These are phyloP conservation scores for Fusarium citri DNA, from an alignment of 2,329 filamentous ascomycete genomes.

Conservation along the genomic window DNA sequence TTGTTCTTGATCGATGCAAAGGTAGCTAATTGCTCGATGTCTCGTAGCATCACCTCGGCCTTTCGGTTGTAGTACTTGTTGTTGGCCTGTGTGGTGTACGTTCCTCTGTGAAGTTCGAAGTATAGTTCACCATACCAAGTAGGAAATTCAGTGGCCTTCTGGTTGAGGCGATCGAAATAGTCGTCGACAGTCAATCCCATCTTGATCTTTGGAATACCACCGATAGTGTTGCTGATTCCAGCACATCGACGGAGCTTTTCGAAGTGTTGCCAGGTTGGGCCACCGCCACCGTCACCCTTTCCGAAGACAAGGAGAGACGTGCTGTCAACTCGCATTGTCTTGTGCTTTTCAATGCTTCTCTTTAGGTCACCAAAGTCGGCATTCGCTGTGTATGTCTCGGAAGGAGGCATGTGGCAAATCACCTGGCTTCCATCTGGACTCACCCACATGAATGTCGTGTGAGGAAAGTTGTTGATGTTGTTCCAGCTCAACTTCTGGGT, in stretches of 20 bases:
- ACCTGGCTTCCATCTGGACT: constrained; percentile 95
- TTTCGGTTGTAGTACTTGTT: constrained; percentile 96
- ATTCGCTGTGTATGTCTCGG: constrained; percentile 94
- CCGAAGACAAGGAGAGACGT: constrained; percentile 94
- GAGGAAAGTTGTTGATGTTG: constrained; percentile 99
- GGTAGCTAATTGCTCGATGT: constrained; percentile 89
- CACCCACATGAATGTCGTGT: constrained; percentile 99
- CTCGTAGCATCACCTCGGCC: constrained; percentile 84
- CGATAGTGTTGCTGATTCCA: constrained; percentile 88
- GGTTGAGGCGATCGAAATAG: constrained; percentile 88
- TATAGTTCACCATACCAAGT: constrained; percentile 99
- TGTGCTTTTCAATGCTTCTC: constrained; percentile 90
- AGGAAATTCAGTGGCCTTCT: constrained; percentile 81
- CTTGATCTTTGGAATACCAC: constrained; percentile 83
- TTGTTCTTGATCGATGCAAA: constrained; percentile 79
- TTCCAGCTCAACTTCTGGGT: constrained; percentile 99
- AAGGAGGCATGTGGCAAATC: constrained; percentile 95
- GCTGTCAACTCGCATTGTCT: constrained; percentile 92
- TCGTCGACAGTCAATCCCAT: constrained; percentile 92
- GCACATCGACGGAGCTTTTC: constrained; percentile 95
- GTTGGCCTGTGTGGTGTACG: constrained; percentile 96
- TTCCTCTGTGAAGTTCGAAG: constrained; percentile 96
- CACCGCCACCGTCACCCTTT: constrained; percentile 95
- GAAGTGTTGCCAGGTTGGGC: constrained; percentile 91
- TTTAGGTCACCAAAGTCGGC: constrained; percentile 95